Base-by-base conservation (phyloP, 352 stramenopile genomes). In the Phytophthora brassicae region DNA sequence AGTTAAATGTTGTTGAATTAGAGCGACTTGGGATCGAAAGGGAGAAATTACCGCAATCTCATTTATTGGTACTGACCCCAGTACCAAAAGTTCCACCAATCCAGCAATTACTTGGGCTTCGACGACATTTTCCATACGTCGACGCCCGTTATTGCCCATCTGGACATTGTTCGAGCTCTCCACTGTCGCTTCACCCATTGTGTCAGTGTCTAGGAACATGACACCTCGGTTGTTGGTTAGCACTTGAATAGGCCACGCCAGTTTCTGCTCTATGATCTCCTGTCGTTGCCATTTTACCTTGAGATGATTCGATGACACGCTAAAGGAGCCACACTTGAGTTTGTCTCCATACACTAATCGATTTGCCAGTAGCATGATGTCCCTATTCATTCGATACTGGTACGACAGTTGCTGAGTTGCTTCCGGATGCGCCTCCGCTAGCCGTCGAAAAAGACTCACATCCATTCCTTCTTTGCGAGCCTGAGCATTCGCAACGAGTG, bases 311-410 rank as follows among this genome's bases (percentile, higher is more conserved):
- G 72, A 77, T 0, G 79, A 72, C 13, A 89, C 79, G 16, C 54
- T 28, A 39, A 69, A 71, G 4, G 79, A 89, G 4, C 88, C 97
- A 60, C 94, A 98, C 71, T 97, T 97, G 24, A 99, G 77, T 50
- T 96, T 90, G 50, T 98, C 92, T 5, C 84, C 86, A 56, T 98
- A 98, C 11, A 98, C 77, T 44, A 99, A 74, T 13, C 87, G 82
- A 77, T 99, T 99, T 23, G 88, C 96, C 8, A 99, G 47, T 38
- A 89, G 59, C 82, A 98, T 98, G 50, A 99, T 98, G 43, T 98
- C 81, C 33, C 77, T 70, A 68, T 98, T 97, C 97, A 99, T 99
- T 42, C 97, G 90, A 70, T 99, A 99, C 80, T 99, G 97, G 45
- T 96, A 94, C n/a, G 88, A 97, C n/a, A 99, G 72, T 55, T 94